phyloP scores from a whole-genome alignment of 202 grass and related monocot genomes.

The Panicum hallii region DNA sequence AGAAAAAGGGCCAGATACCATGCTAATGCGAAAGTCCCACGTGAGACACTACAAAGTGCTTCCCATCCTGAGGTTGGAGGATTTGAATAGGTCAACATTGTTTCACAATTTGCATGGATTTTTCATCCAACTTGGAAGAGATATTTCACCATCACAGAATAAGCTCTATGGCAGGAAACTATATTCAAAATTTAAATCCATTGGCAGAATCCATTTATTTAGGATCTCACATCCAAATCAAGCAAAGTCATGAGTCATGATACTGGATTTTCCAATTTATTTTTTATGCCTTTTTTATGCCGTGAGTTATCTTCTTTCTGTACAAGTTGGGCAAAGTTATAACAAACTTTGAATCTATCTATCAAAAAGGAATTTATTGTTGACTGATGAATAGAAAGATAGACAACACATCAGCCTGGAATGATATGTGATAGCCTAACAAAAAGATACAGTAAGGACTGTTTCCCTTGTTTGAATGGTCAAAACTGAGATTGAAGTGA shows the following conservation, averaged over 20 bases:
- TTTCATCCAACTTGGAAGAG: slow-evolving; percentile 5
- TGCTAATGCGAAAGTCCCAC: slow-evolving; percentile 21
- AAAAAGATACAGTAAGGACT: background rate
- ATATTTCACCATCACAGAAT: slow-evolving; percentile 29
- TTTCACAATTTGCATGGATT: slow-evolving; percentile 36
- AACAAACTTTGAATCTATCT: slow-evolving; percentile 19
- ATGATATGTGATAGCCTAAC: no score
- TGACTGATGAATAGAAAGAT: background rate
- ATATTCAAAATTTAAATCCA: background rate
- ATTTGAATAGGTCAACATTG: background rate
- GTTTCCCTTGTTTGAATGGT: background rate
- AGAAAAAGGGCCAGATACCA: slow-evolving; percentile 23
- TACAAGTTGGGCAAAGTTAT: slow-evolving; percentile 10
- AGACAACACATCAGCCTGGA: background rate
- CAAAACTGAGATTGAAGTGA: background rate
- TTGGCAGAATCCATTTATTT: background rate
- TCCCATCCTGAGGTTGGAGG: background rate
- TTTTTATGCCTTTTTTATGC: background rate
- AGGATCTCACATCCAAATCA: background rate
- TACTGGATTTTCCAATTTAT: background rate
- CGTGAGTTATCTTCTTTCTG: slow-evolving; percentile 2
- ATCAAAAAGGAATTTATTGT: slow-evolving; percentile 33
- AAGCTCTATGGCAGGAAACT: background rate
- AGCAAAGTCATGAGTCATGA: background rate
- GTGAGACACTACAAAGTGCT: slow-evolving; percentile 22